Conservation (phyloP, 306 rosid genomes). For the Psophocarpus tetragonolobus region DNA sequence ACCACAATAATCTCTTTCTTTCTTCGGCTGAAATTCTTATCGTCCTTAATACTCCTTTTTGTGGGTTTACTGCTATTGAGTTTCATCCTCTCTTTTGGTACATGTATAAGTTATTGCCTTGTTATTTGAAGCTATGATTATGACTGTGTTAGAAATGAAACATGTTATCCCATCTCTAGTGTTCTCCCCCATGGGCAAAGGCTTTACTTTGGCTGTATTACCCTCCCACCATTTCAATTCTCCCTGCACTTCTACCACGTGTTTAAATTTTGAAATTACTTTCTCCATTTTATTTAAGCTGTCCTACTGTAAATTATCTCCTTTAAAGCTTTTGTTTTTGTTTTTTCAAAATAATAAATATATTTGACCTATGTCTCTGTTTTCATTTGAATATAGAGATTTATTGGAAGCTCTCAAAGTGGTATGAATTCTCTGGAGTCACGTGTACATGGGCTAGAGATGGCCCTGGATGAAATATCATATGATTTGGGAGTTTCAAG, state of each 20-base stretch:
- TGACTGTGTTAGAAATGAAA: neutral
- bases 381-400: conserved; percentile 58
- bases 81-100: conserved; percentile 14
- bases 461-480: conserved; percentile 90
- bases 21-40: neutral
- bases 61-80: conserved; percentile 10
- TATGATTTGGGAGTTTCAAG: conserved; percentile 76
- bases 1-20: conserved; percentile 8
- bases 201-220: neutral
- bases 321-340: conserved; percentile 14
- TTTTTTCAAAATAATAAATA: neutral
- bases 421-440: conserved; percentile 87
- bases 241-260: neutral
- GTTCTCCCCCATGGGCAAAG: neutral
- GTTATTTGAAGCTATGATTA: conserved; percentile 2
- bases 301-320: neutral
- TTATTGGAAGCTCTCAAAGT: conserved; percentile 90
- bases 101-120: neutral
- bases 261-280: neutral
- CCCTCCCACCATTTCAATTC: neutral
- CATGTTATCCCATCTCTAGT: neutral
- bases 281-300: conserved; percentile 12
- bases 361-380: conserved; percentile 34
- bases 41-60: conserved; percentile 8
- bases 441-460: conserved; percentile 89